Evolutionary conservation across 208 protist species (phyloP).

Genomic region (Leishmania tarentolae): DNA sequence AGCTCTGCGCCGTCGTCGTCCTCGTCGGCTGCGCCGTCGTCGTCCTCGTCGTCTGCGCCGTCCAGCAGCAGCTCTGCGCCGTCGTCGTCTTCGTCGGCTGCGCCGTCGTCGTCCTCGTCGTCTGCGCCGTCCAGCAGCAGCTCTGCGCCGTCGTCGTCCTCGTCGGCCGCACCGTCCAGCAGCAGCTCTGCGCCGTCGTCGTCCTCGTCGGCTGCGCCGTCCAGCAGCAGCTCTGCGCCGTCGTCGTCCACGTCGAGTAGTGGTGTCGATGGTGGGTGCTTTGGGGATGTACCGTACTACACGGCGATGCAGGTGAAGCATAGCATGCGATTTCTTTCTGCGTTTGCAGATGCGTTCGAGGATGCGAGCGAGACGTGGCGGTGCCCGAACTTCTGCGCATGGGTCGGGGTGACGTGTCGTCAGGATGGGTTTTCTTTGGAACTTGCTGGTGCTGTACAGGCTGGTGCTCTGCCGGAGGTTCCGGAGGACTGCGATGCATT

Average conservation of each 20-base stretch:
- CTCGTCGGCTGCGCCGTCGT: not conserved
- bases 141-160: constrained; percentile 1
- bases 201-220: not conserved
- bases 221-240: constrained; percentile 1
- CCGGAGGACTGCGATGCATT: not conserved
- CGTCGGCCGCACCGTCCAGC: constrained; percentile 1
- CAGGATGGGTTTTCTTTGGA: not conserved
- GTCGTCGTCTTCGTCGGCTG: constrained; percentile 17
- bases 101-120: constrained; percentile 12
- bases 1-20: constrained; percentile 1
- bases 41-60: not conserved
- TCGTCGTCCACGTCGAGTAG: not conserved
- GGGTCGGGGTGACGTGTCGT: not conserved
- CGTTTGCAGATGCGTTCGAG: not conserved
- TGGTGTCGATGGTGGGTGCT: not conserved
- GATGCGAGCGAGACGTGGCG: not conserved
- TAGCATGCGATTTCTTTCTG: not conserved
- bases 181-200: not conserved
- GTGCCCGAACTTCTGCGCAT: constrained; percentile 3
- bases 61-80: not conserved
- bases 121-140: constrained; percentile 16
- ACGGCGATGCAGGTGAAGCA: not conserved
- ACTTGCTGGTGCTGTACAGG: not conserved
- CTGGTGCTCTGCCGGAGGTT: not conserved
- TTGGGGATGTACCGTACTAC: not conserved